Base-by-base conservation (phyloP, 1,284 basidiomycete species). In the Meira nashicola region DNA sequence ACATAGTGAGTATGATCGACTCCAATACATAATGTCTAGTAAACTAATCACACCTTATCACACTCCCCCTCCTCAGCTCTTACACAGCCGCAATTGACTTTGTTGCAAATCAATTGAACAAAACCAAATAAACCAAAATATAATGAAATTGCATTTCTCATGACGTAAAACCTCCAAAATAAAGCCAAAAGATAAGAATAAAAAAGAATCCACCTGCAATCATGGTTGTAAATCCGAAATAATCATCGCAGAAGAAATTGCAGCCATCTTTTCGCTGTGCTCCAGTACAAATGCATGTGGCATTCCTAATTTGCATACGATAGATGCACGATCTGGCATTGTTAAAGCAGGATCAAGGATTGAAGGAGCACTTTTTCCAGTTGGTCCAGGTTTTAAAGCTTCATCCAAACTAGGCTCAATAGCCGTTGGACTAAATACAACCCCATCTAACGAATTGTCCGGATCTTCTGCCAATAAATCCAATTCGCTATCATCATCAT, bases 221-320 rank as follows among this genome's bases (percentile, higher is more conserved):
- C 28, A 33, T 33, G 4, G 4, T 33, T 33, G 28, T 43, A 43
- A 43, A 43, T 48, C 46, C 7, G 46, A n/a, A n/a, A 48, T 14
- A 12, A 48, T 15, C 46, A 48, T 48, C 2, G 46, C 46, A n/a
- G 46, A 19, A 21, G 46, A 48, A 14, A 53, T 53, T 17, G 21
- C 19, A 5, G 50, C 50, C 50, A 53, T 53, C 28, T 53, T 12
- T 2, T 53, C 23, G 28, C 50, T 53, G 15, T 39, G 23, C 17
- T 53, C 50, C 33, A 73, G 28, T n/a, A 65, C 68, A 47, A 73
- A 73, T 1, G 70, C 68, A 55, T 73, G 70, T 1, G 68, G 66
- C 56, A 69, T 66, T 6, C 68, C 70, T 2, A 66, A 37, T 39
- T 54, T 57, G 51, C 70, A 71, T 15, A 71, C 62, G 6, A 65